These are phyloP conservation scores for Pestalotiopsis sp. DNA, from an alignment of 2,329 filamentous ascomycete genomes.

Conservation along the genomic window DNA sequence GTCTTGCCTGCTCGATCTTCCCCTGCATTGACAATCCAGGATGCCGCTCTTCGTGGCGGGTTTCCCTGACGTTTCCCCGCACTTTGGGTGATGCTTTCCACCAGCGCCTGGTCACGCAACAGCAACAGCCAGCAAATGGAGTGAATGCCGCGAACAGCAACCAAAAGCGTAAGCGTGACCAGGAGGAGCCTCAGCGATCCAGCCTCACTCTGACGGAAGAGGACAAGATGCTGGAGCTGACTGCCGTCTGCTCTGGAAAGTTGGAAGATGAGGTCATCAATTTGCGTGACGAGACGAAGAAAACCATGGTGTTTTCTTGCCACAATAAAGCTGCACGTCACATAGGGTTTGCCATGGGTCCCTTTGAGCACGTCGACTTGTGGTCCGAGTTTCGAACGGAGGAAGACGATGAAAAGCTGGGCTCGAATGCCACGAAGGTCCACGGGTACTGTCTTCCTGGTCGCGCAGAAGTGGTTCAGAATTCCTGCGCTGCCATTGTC, in stretches of 20 bases:
- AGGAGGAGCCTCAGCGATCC: constrained; percentile 38
- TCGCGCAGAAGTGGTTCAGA: constrained; percentile 78
- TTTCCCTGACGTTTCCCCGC: constrained; percentile 83
- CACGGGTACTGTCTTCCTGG: constrained; percentile 90
- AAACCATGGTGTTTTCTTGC: constrained; percentile 84
- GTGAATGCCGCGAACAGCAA: constrained; percentile 24
- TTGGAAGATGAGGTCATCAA: constrained; percentile 82
- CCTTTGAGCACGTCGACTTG: constrained; percentile 91
- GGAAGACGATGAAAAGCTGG: constrained; percentile 89
- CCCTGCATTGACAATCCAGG: constrained; percentile 89
- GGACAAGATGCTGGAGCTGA: constrained; percentile 86
- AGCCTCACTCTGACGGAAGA: constrained; percentile 64
- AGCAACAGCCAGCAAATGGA: constrained; percentile 22
- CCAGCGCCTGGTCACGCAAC: constrained; percentile 48
- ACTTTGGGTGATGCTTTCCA: constrained; percentile 79
- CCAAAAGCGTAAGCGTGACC: constrained; percentile 42
- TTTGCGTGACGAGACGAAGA: constrained; percentile 76
- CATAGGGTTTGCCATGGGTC: constrained; percentile 90
- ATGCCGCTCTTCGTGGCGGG: constrained; percentile 82
- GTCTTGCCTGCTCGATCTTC: constrained; percentile 83
- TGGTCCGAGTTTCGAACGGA: constrained; percentile 83
- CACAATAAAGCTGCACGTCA: constrained; percentile 82
- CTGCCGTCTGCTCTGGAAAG: constrained; percentile 88
- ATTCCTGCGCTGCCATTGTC: constrained; percentile 84
- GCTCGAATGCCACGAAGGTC: constrained; percentile 84